phyloP scores from a whole-genome alignment of 768 basidiomycete genomes.

The Rhizopogon rudus region DNA sequence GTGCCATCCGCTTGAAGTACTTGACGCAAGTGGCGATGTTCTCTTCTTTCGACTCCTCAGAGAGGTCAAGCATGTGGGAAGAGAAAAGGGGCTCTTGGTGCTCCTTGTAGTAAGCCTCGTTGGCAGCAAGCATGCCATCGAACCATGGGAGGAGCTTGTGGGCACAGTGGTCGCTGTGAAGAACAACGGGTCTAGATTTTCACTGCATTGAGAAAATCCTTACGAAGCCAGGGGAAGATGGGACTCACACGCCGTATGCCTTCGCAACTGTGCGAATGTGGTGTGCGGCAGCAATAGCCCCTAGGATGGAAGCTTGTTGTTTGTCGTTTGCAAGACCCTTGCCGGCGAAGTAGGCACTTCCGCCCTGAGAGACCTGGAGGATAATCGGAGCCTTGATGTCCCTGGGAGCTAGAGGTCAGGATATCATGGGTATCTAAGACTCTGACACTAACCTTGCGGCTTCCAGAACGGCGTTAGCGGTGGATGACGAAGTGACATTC shows the following conservation, averaged over 20 bases:
- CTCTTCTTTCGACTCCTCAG: slow-evolving; percentile 86
- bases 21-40: slow-evolving; percentile 92
- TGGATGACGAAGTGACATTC: slow-evolving; percentile 97
- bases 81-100: slow-evolving; percentile 88
- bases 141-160: slow-evolving; percentile 98
- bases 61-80: slow-evolving; percentile 99
- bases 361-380: slow-evolving; percentile 96
- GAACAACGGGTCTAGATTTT: slow-evolving; percentile 74
- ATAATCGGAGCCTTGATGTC: slow-evolving; percentile 98
- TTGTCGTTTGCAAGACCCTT: slow-evolving; percentile 94
- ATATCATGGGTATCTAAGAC: background rate
- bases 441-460: slow-evolving; percentile 67
- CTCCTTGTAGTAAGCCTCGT: slow-evolving; percentile 88
- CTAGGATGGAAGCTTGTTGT: slow-evolving; percentile 92
- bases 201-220: slow-evolving; percentile 1
- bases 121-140: slow-evolving; percentile 97
- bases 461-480: slow-evolving; percentile 91
- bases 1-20: slow-evolving; percentile 95
- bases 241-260: slow-evolving; percentile 84
- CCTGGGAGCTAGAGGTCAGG: slow-evolving; percentile 32
- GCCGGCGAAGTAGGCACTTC: slow-evolving; percentile 92
- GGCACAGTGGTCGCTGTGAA: slow-evolving; percentile 99
- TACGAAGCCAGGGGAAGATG: background rate
- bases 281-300: slow-evolving; percentile 88
- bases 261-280: slow-evolving; percentile 87